Evolutionary conservation across 495 filamentous ascomycete genomes (phyloP).

Genomic region (Neurospora sublineolata): DNA sequence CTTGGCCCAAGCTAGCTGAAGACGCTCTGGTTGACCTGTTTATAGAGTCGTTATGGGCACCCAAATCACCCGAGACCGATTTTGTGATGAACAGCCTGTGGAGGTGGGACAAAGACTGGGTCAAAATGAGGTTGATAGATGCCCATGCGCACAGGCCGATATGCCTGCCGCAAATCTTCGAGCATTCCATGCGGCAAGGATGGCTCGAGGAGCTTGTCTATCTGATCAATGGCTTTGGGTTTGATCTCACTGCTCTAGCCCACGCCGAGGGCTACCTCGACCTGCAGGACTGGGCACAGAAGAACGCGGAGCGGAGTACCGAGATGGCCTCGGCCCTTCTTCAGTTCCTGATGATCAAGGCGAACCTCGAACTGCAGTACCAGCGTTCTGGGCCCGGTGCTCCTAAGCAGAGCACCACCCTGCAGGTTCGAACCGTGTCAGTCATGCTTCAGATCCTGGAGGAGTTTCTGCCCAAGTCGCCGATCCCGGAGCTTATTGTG

Average conservation of each 20-base stretch:
- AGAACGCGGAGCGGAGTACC: conserved; percentile 44
- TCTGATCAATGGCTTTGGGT: conserved; percentile 65
- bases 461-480: conserved; percentile 41
- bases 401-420: conserved; percentile 42
- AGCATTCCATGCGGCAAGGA: conserved; percentile 61
- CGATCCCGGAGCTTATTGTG: conserved; percentile 37
- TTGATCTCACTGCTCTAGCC: conserved; percentile 82
- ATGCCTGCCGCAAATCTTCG: conserved; percentile 67
- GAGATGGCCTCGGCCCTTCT: conserved; percentile 53
- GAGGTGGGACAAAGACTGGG: conserved; percentile 76
- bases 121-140: conserved; percentile 65
- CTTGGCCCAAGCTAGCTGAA: conserved; percentile 43
- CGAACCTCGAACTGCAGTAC: conserved; percentile 62
- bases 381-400: conserved; percentile 33
- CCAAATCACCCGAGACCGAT: conserved; percentile 48
- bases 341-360: conserved; percentile 71
- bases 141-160: conserved; percentile 65
- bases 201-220: conserved; percentile 75
- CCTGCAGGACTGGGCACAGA: conserved; percentile 68
- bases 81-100: conserved; percentile 83
- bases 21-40: conserved; percentile 43
- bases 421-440: conserved; percentile 76
- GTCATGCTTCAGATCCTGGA: conserved; percentile 69
- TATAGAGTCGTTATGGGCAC: conserved; percentile 32
- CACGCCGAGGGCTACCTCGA: conserved; percentile 73